Evolutionary conservation across 2,329 filamentous ascomycete species (phyloP), one percentile per base, ranked within the genome.

Genomic region (Xylaria hypoxylon): DNA sequence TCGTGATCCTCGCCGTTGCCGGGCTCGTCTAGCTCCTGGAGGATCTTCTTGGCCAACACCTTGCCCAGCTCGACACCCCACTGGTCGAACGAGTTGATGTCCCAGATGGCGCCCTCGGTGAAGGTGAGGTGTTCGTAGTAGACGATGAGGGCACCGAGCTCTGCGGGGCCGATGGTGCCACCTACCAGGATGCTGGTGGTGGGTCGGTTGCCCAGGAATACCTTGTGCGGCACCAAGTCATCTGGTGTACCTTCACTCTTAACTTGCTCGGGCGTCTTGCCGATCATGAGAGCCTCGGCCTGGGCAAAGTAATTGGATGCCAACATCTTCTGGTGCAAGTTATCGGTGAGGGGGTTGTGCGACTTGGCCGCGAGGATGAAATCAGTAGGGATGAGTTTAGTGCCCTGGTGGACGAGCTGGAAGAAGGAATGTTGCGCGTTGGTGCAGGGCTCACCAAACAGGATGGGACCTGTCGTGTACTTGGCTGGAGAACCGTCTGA

Each of bases 351-450:
- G 61, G 95, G 94, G 88, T 99, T 99, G 88, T 99, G 96, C 62
- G 93, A 96, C 85, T 97, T 89, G 71, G 93, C 94, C 44, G 96
- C 96, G 75, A 99, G 85, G 83, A 99, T 96, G 85, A 99, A 99
- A 83, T 99, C 96, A 74, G 95, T 91, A 17, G 96, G 96, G 79
- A 99, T 98, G 77, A 99, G 90, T 89, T 98, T 98, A 75, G 96
- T 99, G 77, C 96, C 96, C 83, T 99, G 96, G 87, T 99, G 96
- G 66, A 99, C 90, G 53, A 99, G 91, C 87, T 99, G 96, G 91
- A 97, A 99, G 90, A 99, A 99, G 68, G 96, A 98, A 88, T 99
- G 96, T 85, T 99, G 96, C 50, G 96, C 96, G 79, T 99, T 99
- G 80, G 96, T 99, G 82, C 94, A 96, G 60, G 96, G 96, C 86